phyloP scores from a whole-genome alignment of 2,329 filamentous ascomycete species.

The Sclerotinia borealis region DNA sequence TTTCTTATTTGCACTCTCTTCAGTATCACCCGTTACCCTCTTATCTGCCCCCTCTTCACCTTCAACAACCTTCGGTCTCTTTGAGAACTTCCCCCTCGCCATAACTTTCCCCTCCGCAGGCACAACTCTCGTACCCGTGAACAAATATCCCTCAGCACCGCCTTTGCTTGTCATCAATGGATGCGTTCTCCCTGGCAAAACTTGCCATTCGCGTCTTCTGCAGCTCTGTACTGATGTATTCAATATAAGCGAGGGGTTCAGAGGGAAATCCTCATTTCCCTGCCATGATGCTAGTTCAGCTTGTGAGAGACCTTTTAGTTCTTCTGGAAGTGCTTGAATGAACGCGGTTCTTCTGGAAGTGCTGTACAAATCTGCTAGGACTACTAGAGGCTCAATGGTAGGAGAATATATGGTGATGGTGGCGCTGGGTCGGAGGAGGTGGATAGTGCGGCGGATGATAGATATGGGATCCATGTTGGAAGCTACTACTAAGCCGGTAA shows the following conservation, averaged over 20 bases:
- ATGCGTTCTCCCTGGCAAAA: conserved; percentile 85
- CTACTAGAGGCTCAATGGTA: conserved; percentile 69
- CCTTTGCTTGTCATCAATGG: conserved; percentile 87
- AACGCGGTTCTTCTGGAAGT: conserved; percentile 74
- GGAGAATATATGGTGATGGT: conserved; percentile 82
- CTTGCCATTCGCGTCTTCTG: conserved; percentile 77
- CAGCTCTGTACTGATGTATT: conserved; percentile 76
- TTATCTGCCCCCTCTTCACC: conserved; percentile 6
- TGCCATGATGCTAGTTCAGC: conserved; percentile 50
- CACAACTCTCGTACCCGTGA: conserved; percentile 74
- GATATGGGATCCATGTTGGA: conserved; percentile 75
- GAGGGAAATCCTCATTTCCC: conserved; percentile 69
- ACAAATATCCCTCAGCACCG: conserved; percentile 84
- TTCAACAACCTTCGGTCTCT: conserved; percentile 19
- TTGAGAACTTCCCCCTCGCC: conserved; percentile 66
- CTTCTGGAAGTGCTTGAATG: conserved; percentile 46
- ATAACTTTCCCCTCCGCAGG: conserved; percentile 75
- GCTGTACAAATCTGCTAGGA: conserved; percentile 77
- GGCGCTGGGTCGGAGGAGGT: conserved; percentile 75
- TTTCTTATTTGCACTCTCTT: conserved; percentile 11
- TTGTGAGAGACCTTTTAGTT: conserved; percentile 35
- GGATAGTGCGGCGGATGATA: conserved; percentile 68
- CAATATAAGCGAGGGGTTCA: conserved; percentile 81
- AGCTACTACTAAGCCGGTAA: conserved; percentile 77
- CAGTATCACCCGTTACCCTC: not conserved